Base-by-base conservation (phyloP, 2,329 filamentous ascomycete species). In the Beauveria brongniartii region DNA sequence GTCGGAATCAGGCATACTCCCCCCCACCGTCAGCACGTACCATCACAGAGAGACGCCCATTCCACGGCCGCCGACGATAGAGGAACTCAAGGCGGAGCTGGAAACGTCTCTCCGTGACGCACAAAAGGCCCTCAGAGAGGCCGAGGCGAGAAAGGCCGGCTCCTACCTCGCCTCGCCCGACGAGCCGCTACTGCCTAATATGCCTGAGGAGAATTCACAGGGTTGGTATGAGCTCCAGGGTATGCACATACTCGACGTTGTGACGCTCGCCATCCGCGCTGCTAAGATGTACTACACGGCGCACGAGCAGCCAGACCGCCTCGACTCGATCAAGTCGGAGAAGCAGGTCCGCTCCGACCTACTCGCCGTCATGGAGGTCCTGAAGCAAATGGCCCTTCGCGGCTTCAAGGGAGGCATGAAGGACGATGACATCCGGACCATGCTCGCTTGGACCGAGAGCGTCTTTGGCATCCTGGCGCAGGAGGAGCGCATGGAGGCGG, bases 21-120 rank as follows among this genome's bases (percentile, higher is more conserved):
- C 94, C n/a, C 94, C 94, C 0, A 99, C 94, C 0, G 91, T 93
- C 46, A 97, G 92, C 80, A 99, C 94, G 3, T 99, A 97, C 74
- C 92, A 90, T 66, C 86, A 92, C 69, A 88, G 89, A 67, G 88
- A 91, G 63, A 90, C 92, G 68, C 87, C 88, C 61, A 82, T 96
- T 24, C 86, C 91, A 12, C 93, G 89, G 55, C 91, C 92, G 44
- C 94, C 94, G 9, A 89, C 94, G 62, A 85, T 93, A 65, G 80
- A 85, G 54, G 87, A 93, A 63, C 82, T 99, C 61, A 90, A 93
- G 69, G 68, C 73, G 18, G 80, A 83, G 24, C 74, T 86, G 48
- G 92, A 87, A 56, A 82, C 84, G 62, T 82, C 88, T 6, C 78
- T 99, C 22, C 79, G 82, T 46, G 86, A 89, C 65, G 90, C 90